Percentiles rank a stretch among this genome's conserved stretches.
Evolutionary conservation across 2,329 filamentous ascomycete species (phyloP).

Genomic region (Aspergillus awamori): DNA sequence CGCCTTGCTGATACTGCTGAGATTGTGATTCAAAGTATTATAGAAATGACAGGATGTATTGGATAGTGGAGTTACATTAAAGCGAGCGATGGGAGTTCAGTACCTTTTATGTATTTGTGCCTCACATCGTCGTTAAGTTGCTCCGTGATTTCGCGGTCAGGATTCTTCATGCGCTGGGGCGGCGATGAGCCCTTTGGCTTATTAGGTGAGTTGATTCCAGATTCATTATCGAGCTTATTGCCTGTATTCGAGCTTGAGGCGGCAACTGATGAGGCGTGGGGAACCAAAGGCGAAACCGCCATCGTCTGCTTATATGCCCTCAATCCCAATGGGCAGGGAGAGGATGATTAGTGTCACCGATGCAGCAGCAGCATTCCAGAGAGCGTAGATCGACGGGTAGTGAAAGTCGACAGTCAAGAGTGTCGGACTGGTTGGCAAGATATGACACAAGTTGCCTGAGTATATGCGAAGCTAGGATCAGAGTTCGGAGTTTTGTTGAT

Average conservation of each 20-base stretch:
- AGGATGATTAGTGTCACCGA: neutral
- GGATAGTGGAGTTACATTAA: neutral
- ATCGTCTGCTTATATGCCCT: constrained; percentile 26
- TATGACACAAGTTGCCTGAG: neutral
- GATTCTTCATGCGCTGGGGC: constrained; percentile 21
- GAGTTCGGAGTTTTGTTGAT: constrained; percentile 37
- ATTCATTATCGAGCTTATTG: constrained; percentile 38
- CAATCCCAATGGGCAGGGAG: neutral
- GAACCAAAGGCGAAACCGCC: constrained; percentile 48
- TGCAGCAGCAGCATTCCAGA: neutral
- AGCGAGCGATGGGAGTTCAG: constrained; percentile 12
- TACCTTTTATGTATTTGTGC: constrained; percentile 86
- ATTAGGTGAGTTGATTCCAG: constrained; percentile 32
- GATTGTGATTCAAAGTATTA: neutral
- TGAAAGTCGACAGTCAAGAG: no score
- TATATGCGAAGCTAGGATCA: no score
- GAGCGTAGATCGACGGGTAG: neutral
- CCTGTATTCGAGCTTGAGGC: constrained; percentile 37
- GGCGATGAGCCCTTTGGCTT: constrained; percentile 21
- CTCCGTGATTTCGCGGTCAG: constrained; percentile 60
- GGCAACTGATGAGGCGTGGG: constrained; percentile 40
- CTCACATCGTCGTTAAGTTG: constrained; percentile 81
- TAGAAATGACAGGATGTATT: neutral
- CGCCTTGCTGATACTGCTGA: no score
- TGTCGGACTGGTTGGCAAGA: neutral